Percentiles rank a stretch among this genome's conserved stretches.
phyloP scores from a whole-genome alignment of 2,329 filamentous ascomycete species.

The Ophiostoma fasciatum region DNA sequence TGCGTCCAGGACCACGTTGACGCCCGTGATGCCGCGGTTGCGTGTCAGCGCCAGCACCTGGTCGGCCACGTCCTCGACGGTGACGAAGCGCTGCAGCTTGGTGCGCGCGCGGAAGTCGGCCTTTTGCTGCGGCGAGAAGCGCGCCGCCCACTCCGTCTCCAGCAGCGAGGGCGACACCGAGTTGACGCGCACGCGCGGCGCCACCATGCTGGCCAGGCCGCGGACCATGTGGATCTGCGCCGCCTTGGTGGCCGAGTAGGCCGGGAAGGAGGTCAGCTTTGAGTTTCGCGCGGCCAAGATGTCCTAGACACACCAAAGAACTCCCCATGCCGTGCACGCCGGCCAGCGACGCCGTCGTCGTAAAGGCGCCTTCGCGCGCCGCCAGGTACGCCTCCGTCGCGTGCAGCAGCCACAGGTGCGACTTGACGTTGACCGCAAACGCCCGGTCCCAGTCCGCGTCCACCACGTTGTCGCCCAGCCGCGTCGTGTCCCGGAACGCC shows the following conservation, averaged over 20 bases:
- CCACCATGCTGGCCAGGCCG: slow-evolving; percentile 35
- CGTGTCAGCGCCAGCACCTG: slow-evolving; percentile 7
- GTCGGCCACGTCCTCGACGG: slow-evolving; percentile 26
- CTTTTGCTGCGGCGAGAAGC: slow-evolving; percentile 41
- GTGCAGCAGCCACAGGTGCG: slow-evolving; percentile 44
- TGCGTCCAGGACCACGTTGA: slow-evolving; percentile 9
- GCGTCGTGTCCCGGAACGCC: slow-evolving; percentile 25
- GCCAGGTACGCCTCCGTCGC: slow-evolving; percentile 39
- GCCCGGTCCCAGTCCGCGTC: slow-evolving; percentile 46
- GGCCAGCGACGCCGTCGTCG: slow-evolving; percentile 49
- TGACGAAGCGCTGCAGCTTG: slow-evolving; percentile 42
- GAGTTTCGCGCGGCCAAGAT: too few relatives aligned
- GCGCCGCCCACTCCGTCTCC: slow-evolving; percentile 47
- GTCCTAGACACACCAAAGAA: too few relatives aligned
- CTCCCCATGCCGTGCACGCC: slow-evolving; percentile 50
- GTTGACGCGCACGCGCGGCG: slow-evolving; percentile 44
- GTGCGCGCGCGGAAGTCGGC: slow-evolving; percentile 36
- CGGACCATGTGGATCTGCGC: slow-evolving; percentile 49
- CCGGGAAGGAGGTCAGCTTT: slow-evolving; percentile 22
- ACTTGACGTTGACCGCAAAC: slow-evolving; percentile 48
- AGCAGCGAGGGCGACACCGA: slow-evolving; percentile 39
- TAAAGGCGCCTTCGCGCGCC: slow-evolving; percentile 41
- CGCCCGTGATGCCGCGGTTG: slow-evolving; percentile 9
- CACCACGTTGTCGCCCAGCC: slow-evolving; percentile 36
- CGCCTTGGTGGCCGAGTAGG: slow-evolving; percentile 66